Conservation (phyloP, 2,329 filamentous ascomycete species). For the Dryadomyces quercus-mongolicae region DNA sequence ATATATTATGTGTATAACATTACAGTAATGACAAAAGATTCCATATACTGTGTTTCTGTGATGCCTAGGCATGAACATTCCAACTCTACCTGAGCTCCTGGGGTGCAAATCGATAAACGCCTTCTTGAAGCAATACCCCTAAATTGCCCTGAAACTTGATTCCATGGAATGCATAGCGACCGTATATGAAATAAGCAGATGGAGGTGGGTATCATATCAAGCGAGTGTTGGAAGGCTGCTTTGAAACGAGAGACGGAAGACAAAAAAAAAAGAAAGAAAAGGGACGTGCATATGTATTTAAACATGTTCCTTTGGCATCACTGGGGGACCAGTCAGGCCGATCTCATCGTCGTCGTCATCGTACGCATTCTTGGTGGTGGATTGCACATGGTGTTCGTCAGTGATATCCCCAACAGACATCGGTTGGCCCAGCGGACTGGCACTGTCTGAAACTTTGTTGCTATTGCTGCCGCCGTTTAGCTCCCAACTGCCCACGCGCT, state of each 20-base stretch:
- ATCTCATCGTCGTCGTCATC: conserved; percentile 24
- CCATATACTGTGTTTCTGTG: too few relatives aligned
- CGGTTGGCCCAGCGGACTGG: conserved; percentile 1
- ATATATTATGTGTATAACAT: too few relatives aligned
- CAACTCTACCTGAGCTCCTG: too few relatives aligned
- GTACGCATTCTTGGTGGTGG: conserved; percentile 7
- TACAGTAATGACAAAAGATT: too few relatives aligned
- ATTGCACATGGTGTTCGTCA: conserved; percentile 13
- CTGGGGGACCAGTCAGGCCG: conserved; percentile 22
- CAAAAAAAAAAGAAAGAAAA: too few relatives aligned
- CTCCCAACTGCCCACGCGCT: conserved; percentile 39
- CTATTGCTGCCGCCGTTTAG: conserved; percentile 16
- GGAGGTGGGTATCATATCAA: not conserved
- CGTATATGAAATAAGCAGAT: not conserved
- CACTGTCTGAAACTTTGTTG: conserved; percentile 5
- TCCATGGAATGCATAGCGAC: too few relatives aligned
- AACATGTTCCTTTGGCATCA: conserved; percentile 26
- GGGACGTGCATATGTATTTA: conserved; percentile 13
- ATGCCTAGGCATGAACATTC: too few relatives aligned
- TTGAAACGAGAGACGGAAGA: not conserved
- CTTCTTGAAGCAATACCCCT: too few relatives aligned
- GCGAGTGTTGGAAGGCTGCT: not conserved
- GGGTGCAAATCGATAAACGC: too few relatives aligned
- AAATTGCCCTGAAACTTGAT: too few relatives aligned
- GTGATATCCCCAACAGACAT: not conserved